phyloP scores from a whole-genome alignment of 148 eudicot species.

The Camellia japonica region DNA sequence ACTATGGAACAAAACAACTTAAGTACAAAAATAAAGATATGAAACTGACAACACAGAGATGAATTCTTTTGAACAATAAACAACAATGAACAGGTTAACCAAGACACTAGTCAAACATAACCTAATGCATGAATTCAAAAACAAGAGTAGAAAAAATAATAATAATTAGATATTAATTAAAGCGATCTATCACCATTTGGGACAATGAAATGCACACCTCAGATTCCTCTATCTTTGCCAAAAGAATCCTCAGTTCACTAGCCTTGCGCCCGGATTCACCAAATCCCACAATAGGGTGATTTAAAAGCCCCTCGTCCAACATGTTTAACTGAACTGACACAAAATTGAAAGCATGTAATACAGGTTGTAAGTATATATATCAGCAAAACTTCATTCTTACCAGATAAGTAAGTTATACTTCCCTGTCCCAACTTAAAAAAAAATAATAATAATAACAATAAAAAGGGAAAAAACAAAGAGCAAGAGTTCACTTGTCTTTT shows the following conservation, averaged over 20 bases:
- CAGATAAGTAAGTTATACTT: not conserved
- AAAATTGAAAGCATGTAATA: conserved; percentile 28
- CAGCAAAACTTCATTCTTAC: not conserved
- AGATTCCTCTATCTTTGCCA: conserved; percentile 96
- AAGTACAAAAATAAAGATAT: not conserved
- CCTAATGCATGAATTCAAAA: not conserved
- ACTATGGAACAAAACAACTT: not conserved
- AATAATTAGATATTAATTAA: not conserved
- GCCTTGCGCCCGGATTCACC: conserved; percentile 94
- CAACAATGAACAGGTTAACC: not conserved
- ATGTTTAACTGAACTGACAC: conserved; percentile 94
- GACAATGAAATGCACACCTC: conserved; percentile 59
- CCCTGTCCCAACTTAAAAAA: not conserved
- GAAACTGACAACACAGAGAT: conserved; percentile 10
- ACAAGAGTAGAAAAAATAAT: not conserved
- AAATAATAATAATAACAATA: not conserved
- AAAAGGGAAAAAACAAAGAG: conserved; percentile 18
- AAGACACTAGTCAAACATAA: not conserved
- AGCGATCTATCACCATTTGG: not conserved
- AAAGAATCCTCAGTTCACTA: conserved; percentile 80
- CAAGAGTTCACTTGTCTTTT: conserved; percentile 81
- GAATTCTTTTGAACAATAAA: conserved; percentile 12
- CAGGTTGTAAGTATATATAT: not conserved
- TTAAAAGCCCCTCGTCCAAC: conserved; percentile 98
- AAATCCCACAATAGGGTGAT: conserved; percentile 91